Conservation (phyloP, 2,329 filamentous ascomycete genomes). For the Xylariaceae sp. region DNA sequence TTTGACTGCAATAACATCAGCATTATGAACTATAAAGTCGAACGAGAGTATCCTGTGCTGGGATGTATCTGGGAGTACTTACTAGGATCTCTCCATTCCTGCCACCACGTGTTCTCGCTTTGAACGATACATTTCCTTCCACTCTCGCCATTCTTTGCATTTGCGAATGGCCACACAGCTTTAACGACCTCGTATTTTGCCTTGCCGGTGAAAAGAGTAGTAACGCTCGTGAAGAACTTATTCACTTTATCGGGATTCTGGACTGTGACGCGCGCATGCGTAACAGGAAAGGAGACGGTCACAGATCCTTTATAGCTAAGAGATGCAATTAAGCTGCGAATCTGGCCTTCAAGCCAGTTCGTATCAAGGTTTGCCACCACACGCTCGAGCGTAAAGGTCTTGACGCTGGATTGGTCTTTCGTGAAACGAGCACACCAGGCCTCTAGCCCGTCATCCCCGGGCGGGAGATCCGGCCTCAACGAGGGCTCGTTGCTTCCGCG, state of each 20-base stretch:
- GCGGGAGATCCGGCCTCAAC: slow-evolving; percentile 41
- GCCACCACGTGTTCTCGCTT: slow-evolving; percentile 56
- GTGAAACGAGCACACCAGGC: slow-evolving; percentile 49
- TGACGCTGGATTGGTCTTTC: slow-evolving; percentile 44
- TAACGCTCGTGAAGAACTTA: slow-evolving; percentile 52
- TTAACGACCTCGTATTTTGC: slow-evolving; percentile 56
- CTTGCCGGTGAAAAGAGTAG: slow-evolving; percentile 50
- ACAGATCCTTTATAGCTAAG: slow-evolving; percentile 49
- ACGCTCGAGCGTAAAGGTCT: slow-evolving; percentile 51
- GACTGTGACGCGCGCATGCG: slow-evolving; percentile 27
- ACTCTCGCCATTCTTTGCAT: slow-evolving; percentile 43
- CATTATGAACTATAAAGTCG: background rate
- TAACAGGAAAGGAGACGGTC: slow-evolving; percentile 19
- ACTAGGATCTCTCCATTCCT: slow-evolving; percentile 48
- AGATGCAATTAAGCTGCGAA: slow-evolving; percentile 49
- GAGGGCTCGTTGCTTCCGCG: slow-evolving; percentile 46
- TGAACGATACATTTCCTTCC: slow-evolving; percentile 49
- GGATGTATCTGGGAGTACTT: slow-evolving; percentile 13
- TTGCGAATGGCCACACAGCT: slow-evolving; percentile 57
- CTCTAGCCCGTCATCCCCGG: slow-evolving; percentile 42
- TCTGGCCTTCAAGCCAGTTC: slow-evolving; percentile 53
- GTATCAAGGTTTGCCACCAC: slow-evolving; percentile 54
- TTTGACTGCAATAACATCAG: slow-evolving; percentile 5
- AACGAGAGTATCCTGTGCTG: background rate
- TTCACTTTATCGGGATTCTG: slow-evolving; percentile 53